Evolutionary conservation across 352 stramenopile species (phyloP), one percentile per base, ranked within the genome.

Genomic region (Phytopythium kandeliae): DNA sequence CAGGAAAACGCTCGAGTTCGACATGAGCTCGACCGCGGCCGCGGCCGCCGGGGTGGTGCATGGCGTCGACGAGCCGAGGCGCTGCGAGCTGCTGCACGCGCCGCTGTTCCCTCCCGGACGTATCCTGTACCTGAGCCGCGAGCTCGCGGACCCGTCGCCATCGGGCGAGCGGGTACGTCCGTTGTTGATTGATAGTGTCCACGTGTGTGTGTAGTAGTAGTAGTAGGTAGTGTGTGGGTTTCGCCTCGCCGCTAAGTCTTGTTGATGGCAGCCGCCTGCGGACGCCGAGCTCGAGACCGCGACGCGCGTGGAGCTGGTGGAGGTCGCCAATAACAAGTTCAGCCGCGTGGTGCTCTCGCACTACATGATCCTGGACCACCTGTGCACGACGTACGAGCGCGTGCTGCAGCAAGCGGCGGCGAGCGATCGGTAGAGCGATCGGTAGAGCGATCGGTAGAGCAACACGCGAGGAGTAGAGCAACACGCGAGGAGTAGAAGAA

Each of bases 371-470:
- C 63, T 89, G 17, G 81, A 94, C 48, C 84, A 94, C 26, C 71
- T 94, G n/a, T 92, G 84, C 55, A 88, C 78, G 4, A 74, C 82
- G 37, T 94, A 94, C 58, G 83, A 94, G 49, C 67, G 66, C 28
- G 65, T 84, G 57, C 62, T 92, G 8, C 57, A 71, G 50, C 15
- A 52, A 13, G 17, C 44, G 5, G 44, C 30, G 6, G 28, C 16
- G 17, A 12, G 16, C 8, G 37, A 26, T 46, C 30, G 40, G 19
- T 15, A 35, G 28, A 31, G 28, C 28, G 28, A 10, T 9, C 30
- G 40, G 19, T 15, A 35, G 28, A 31, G 28, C 28, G 28, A 10
- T 9, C 30, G 40, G 19, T 15, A 35, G 28, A 31, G 28, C 28
- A n/a, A n/a, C n/a, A n/a, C n/a, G 6, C 19, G n/a, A 28, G 16